A percentile compares a stretch with the other conserved stretches of the same genome.
phyloP scores from a whole-genome alignment of 192 early-diverging fungal species.

The Spinellus fusiger region DNA sequence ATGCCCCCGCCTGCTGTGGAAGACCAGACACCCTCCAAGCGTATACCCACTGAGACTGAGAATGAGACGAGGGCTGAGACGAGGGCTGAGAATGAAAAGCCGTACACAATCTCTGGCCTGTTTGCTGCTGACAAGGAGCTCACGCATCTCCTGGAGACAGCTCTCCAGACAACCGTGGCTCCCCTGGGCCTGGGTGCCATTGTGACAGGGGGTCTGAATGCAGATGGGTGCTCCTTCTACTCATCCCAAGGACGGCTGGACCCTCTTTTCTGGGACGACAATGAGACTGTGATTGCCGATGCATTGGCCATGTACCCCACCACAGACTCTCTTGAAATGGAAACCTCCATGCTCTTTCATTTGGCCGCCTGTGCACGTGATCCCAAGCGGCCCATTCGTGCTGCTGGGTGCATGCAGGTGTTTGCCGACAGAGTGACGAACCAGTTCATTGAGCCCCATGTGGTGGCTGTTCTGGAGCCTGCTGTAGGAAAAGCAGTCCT shows the following conservation, averaged over 20 bases:
- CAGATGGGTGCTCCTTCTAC: constrained; percentile 83
- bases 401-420: constrained; percentile 76
- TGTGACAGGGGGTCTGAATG: constrained; percentile 57
- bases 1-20: no score
- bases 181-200: constrained; percentile 16
- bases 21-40: no score
- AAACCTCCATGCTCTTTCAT: constrained; percentile 79
- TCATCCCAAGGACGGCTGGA: constrained; percentile 74
- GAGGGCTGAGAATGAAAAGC: constrained; percentile 12
- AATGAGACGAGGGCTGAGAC: no score
- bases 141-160: constrained; percentile 24
- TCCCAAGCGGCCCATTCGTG: constrained; percentile 47
- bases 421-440: constrained; percentile 73
- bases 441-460: constrained; percentile 56
- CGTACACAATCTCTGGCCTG: constrained; percentile 63
- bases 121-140: constrained; percentile 58
- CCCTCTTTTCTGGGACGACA: constrained; percentile 70
- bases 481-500: constrained; percentile 53
- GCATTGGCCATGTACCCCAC: constrained; percentile 44
- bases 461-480: constrained; percentile 48
- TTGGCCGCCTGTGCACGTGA: constrained; percentile 50
- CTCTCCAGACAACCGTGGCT: constrained; percentile 33
- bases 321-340: constrained; percentile 76
- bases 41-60: no score
- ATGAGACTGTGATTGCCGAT: constrained; percentile 52